Evolutionary conservation across 345 rosid species (phyloP).

Genomic region (Eucalyptus curtisii): DNA sequence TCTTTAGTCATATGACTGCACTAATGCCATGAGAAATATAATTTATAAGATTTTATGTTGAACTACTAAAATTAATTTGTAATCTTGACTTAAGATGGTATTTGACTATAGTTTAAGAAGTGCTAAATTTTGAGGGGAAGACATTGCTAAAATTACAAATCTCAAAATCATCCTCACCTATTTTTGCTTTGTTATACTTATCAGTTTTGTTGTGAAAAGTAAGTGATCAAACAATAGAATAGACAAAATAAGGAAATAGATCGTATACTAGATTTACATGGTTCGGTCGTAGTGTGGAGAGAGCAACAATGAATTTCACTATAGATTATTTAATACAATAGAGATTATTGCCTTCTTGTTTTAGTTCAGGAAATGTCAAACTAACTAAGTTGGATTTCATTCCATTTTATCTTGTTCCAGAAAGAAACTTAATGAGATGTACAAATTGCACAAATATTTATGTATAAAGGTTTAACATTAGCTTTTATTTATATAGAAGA

Average conservation of each 20-base stretch:
- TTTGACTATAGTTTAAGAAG: neutral
- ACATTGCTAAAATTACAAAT: neutral
- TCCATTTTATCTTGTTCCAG: neutral
- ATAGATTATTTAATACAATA: rapidly evolving
- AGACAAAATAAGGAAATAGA: rapidly evolving
- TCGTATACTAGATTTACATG: rapidly evolving
- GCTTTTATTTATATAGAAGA: neutral
- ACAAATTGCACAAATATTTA: neutral
- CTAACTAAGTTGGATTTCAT: neutral
- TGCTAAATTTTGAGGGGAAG: neutral
- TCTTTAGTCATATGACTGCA: neutral
- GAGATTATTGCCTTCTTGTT: neutral
- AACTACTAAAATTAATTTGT: neutral
- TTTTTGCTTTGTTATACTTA: neutral
- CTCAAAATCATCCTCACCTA: neutral
- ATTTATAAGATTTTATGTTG: neutral
- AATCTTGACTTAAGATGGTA: neutral
- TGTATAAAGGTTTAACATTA: neutral
- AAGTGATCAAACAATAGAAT: too few species aligned
- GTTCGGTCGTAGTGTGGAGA: rapidly evolving
- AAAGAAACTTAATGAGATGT: neutral
- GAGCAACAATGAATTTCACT: rapidly evolving
- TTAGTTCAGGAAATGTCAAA: neutral
- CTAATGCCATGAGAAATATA: neutral
- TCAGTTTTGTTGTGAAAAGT: rapidly evolving